phyloP scores from a whole-genome alignment of 306 rosid genomes.

The Prunus mira region DNA sequence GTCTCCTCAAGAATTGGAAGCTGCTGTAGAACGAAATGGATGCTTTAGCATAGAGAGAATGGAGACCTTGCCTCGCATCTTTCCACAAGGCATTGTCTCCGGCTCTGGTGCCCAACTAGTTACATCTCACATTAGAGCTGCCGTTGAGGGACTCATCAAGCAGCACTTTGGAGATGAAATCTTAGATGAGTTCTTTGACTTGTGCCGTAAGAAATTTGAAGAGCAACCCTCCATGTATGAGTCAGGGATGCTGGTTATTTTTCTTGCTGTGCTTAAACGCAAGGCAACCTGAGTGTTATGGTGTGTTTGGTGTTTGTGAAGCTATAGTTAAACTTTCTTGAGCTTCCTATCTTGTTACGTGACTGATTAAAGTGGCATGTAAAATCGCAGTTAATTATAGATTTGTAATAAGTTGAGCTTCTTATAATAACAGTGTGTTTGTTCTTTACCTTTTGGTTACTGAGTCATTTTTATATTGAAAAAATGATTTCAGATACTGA shows the following conservation, averaged over 20 bases:
- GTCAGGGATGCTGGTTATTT: background rate
- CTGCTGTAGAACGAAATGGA: too few relatives aligned
- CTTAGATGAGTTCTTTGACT: conserved; percentile 2
- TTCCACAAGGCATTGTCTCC: too few relatives aligned
- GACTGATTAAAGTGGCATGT: background rate
- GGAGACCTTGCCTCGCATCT: background rate
- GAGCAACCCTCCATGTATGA: background rate
- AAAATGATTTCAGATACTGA: too few relatives aligned
- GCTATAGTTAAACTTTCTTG: background rate
- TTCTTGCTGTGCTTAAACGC: conserved; percentile 2
- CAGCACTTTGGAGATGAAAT: conserved; percentile 17
- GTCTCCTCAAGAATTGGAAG: conserved; percentile 2
- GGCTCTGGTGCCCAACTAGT: background rate
- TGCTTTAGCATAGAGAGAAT: background rate
- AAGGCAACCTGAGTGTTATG: background rate
- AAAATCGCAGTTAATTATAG: background rate
- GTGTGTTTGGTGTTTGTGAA: background rate
- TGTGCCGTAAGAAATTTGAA: conserved; percentile 3
- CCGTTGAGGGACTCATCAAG: background rate
- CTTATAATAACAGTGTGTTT: too few relatives aligned
- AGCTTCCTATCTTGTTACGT: background rate
- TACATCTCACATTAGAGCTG: background rate
- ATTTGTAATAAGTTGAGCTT: too few relatives aligned
- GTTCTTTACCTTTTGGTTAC: too few relatives aligned
- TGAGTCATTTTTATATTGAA: too few relatives aligned